Base-by-base conservation (phyloP, 768 basidiomycete species). In the Phaffia australis region DNA sequence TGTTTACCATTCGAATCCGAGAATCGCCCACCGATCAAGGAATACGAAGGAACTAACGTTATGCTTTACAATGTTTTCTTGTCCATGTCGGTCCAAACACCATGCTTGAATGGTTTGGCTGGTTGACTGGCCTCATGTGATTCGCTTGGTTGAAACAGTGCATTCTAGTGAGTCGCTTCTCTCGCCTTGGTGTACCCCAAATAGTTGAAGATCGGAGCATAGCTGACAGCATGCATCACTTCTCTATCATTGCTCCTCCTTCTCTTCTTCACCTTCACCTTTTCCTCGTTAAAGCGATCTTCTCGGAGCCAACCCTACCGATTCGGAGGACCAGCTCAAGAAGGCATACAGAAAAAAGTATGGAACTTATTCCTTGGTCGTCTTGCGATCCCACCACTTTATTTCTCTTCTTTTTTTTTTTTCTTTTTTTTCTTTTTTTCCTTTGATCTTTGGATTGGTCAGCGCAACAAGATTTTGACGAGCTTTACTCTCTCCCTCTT, bases 321-420 rank as follows among this genome's bases (percentile, higher is more conserved):
- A 87, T 52, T 85, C 85, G 50, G 92, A 95, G 69, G 75, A 80
- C 57, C 91, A 93, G 66, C 83, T 94, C 74, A 94, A 93, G 81
- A 93, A 93, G 77, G 91, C 91, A 42, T 94, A 93, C 80, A 87
- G 90, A 72, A 93, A 93, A 80, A 91, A 91, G 90, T 69, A 56
- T 32, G 67, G 32, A 46, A 19, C 9, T 21, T 9, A 35, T 32
- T 27, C 15, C 21, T 46, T 23, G 14, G 5, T 15, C 16, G 52
- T 46, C 60, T 21, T 46, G 4, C 5, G 30, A n/a, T 52, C n/a
- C 47, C 35, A 29, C 57, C 47, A 46, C 32, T 19, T 9, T 27
- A 32, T 15, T 56, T 3, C 4, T 23, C 56, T 32, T 56, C 56
- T 19, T 19, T 25, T 59, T 16, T 19, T 14, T 11, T 18, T 61